Percentiles rank a stretch among this genome's conserved stretches.
Evolutionary conservation across 2,329 filamentous ascomycete species (phyloP).

Genomic region (Diaporthe citrichinensis): DNA sequence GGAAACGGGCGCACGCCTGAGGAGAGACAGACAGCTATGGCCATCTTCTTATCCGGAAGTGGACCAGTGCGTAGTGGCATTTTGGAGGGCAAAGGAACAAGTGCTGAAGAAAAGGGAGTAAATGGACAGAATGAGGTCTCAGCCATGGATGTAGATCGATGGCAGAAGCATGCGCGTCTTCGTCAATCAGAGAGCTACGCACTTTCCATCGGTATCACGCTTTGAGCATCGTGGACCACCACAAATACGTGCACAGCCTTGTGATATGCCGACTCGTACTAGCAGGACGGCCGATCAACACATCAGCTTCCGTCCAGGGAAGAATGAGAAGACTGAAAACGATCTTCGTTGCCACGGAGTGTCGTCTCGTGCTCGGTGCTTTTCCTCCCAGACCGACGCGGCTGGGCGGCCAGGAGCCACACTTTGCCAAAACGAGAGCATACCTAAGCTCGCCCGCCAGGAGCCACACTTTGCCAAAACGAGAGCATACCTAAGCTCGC

Average conservation of each 20-base stretch:
- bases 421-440: neutral
- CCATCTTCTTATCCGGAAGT: neutral
- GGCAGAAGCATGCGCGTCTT: neutral
- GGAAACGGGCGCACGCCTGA: neutral
- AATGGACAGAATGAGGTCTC: no score
- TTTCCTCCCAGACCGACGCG: neutral
- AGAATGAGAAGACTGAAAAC: neutral
- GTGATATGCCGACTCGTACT: neutral
- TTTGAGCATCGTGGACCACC: neutral
- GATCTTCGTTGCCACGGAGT: neutral
- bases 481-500: neutral
- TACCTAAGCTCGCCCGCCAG: neutral
- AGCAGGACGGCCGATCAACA: neutral
- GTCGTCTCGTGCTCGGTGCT: neutral
- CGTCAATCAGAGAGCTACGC: no score
- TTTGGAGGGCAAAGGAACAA: neutral
- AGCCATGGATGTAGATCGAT: neutral
- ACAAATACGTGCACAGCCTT: neutral
- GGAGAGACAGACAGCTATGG: neutral
- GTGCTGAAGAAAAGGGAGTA: neutral
- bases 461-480: neutral
- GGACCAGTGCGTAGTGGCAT: no score
- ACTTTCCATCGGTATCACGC: neutral
- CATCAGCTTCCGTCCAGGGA: neutral
- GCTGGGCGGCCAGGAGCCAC: neutral